Evolutionary conservation across 2,329 filamentous ascomycete genomes (phyloP).

Genomic region (Clonostachys byssicola): DNA sequence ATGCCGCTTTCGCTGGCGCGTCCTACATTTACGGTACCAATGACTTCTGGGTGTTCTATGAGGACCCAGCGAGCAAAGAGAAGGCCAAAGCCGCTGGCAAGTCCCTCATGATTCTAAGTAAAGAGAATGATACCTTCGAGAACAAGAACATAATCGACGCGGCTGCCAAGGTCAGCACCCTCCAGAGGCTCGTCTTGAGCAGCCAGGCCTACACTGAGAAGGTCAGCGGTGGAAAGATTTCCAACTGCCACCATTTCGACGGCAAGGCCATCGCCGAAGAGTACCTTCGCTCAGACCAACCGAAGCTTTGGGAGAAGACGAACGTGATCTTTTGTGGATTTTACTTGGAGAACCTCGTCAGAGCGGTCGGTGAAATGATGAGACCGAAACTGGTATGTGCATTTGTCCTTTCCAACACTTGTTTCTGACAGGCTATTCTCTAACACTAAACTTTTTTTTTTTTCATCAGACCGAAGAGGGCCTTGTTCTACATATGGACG

Average conservation of each 20-base stretch:
- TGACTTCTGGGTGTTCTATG: too few relatives aligned
- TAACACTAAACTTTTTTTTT: too few relatives aligned
- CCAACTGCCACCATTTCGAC: constrained; percentile 42
- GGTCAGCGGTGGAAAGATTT: constrained; percentile 33
- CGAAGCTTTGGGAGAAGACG: constrained; percentile 4
- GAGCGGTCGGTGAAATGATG: too few relatives aligned
- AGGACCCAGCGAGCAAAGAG: too few relatives aligned
- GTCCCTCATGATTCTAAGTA: too few relatives aligned
- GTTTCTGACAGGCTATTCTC: too few relatives aligned
- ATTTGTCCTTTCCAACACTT: background rate
- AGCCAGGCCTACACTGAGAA: constrained; percentile 37
- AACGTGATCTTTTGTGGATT: background rate
- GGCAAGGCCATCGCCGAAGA: constrained; percentile 36
- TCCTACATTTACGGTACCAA: too few relatives aligned
- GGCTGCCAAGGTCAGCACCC: constrained; percentile 6
- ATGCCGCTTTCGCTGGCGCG: too few relatives aligned
- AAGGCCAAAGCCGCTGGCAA: too few relatives aligned
- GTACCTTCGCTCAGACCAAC: constrained; percentile 3
- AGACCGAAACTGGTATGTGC: too few relatives aligned
- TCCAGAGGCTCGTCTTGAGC: constrained; percentile 38
- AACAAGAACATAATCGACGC: constrained; percentile 9
- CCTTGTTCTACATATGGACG: constrained; percentile 32
- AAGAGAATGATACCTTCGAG: constrained; percentile 7
- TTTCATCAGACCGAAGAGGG: too few relatives aligned
- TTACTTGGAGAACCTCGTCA: background rate